Evolutionary conservation across 768 basidiomycete genomes (phyloP), one percentile per base, ranked within the genome.

Genomic region (Phallus indusiatus): DNA sequence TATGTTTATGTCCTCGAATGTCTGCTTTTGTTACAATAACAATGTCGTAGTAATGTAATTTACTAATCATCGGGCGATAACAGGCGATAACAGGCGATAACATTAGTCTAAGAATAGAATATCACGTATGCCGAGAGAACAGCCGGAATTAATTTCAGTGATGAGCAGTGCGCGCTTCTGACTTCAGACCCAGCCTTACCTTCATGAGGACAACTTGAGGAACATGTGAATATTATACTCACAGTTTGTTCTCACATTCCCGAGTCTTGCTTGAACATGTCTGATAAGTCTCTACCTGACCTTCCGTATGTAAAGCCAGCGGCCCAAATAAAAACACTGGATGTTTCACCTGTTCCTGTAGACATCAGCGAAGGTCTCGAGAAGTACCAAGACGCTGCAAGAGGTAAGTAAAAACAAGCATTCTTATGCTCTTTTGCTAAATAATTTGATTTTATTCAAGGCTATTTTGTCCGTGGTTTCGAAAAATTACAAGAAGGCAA

Each of bases 261-360:
- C 9, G 42, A 14, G 4, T 10, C 4, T 11, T 42, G 2, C 9
- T 42, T 14, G 42, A 42, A 42, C 28, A 28, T 42, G 42, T 14
- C 42, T 10, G 42, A 42, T 14, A 42, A 42, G 42, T 5, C n/a
- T 42, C n/a, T 42, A 42, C 42, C 53, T 34, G 53, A 55, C 16
- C 47, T 55, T 20, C 54, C 17, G 14, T 55, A 42, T 33, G 35
- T 21, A 2, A 5, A 35, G 7, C 73, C 74, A 0, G 72, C 72
- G 4, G 63, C 67, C 35, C 71, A 72, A 48, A 73, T 76, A 62
- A 76, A 77, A 56, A 70, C 73, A 0, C 65, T 76, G 56, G 71
- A 73, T 54, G 68, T 73, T 20, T 67, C 67, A 5, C 61, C 67
- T 33, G 52, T 76, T 24, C 70, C 72, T 0, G 60, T 67, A 55